Percentiles rank a stretch among this genome's conserved stretches.
Evolutionary conservation across 164 flowering plant genomes (phyloP).

Genomic region (Annona squamosa): DNA sequence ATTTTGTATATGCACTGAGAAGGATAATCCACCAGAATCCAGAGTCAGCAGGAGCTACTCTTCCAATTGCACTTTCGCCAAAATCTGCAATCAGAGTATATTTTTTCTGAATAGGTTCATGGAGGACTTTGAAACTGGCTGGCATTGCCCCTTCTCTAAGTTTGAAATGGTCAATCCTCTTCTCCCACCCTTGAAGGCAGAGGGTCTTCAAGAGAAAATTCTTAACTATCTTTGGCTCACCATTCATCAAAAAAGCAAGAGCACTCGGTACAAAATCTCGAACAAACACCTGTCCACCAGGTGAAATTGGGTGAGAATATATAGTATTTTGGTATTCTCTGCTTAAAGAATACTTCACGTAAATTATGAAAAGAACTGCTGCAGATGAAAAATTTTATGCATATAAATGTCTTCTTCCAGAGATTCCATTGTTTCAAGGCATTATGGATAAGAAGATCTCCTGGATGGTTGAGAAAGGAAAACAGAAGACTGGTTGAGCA

Average conservation of each 20-base stretch:
- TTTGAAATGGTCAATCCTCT: constrained; percentile 61
- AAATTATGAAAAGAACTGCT: neutral
- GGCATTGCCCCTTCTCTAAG: constrained; percentile 93
- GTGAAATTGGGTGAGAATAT: neutral
- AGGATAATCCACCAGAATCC: constrained; percentile 91
- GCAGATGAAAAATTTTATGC: neutral
- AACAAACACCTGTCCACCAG: constrained; percentile 57
- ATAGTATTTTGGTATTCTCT: neutral
- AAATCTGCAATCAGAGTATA: constrained; percentile 75
- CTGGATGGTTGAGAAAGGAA: neutral
- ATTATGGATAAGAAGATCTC: neutral
- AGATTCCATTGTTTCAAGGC: neutral
- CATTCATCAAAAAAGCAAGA: constrained; percentile 78
- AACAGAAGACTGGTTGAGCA: neutral
- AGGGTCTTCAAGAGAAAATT: constrained; percentile 73
- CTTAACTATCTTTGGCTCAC: constrained; percentile 74
- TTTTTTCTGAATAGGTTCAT: constrained; percentile 52
- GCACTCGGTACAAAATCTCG: constrained; percentile 87
- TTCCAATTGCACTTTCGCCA: constrained; percentile 85
- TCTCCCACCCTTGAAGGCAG: constrained; percentile 84
- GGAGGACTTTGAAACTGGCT: constrained; percentile 81
- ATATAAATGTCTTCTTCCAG: neutral
- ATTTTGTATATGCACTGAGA: constrained; percentile 77
- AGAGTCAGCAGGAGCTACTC: constrained; percentile 92
- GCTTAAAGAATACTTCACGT: neutral